Evolutionary conservation across 192 early-diverging fungal genomes (phyloP), one percentile per base, ranked within the genome.

Genomic region (Lunasporangiospora selenospora): DNA sequence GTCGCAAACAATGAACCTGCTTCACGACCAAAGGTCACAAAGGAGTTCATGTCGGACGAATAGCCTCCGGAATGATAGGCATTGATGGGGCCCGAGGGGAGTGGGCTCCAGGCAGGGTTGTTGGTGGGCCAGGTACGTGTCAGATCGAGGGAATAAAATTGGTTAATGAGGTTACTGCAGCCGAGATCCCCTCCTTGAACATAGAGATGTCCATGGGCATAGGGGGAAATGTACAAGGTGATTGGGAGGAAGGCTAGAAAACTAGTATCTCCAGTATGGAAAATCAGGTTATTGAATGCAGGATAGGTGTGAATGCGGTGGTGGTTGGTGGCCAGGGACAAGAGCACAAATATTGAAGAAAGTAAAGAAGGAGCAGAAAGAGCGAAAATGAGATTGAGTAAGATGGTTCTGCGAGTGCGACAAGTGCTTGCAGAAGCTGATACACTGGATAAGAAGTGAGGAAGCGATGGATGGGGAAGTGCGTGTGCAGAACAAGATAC

Each of bases 41-140:
- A 62, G 0, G 59, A 62, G 33, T 62, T 62, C 49, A 52, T 52
- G 24, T 62, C 59, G 36, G 59, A 36, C 27, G 59, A 62, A 39
- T 51, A 62, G 13, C 59, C 59, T 21, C 59, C 59, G 12, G 59
- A 62, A 21, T 62, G 59, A 23, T 62, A 62, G 26, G 59, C 59
- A 27, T 62, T 60, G 47, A 60, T 60, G 24, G 58, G 58, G 18
- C 58, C 58, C n/a, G 46, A 19, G 16, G 58, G 58, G 3, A 60
- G 58, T 3, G 58, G 31, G 46, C 41, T 51, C 59, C 59, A 62
- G 32, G 31, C 48, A 2, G 59, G 59, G 30, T 48, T 62, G 30
- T 12, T 52, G 6, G 59, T 52, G n/a, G 50, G 59, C 48, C 59
- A 62, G 26, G 38, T 52, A 23, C 58, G 58, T 3, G 58, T 50